Conservation (phyloP, 345 rosid genomes). For the Rhodomyrtus tomentosa region DNA sequence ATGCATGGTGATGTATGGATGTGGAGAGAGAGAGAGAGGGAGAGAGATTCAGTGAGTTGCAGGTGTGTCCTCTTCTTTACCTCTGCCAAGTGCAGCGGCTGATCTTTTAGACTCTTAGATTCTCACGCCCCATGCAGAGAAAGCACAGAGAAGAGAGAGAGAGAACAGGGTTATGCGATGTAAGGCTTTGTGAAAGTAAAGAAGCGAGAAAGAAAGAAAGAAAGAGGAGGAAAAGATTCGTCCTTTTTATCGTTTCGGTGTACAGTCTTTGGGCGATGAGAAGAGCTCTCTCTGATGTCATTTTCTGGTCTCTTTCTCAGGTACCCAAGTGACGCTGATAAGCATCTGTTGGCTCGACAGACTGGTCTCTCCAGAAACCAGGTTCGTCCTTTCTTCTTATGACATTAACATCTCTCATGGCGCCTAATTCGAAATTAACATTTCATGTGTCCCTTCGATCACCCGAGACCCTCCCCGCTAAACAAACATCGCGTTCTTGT, state of each 20-base stretch:
- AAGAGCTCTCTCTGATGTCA: slow-evolving; percentile 36
- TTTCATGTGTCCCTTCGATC: not conserved
- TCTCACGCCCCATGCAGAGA: slow-evolving; percentile 56
- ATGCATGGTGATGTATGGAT: not conserved
- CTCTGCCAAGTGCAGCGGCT: slow-evolving; percentile 5
- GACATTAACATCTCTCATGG: not conserved
- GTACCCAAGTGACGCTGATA: slow-evolving; percentile 99
- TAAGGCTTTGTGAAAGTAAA: not conserved
- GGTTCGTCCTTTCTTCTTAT: slow-evolving; percentile 29
- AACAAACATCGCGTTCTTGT: not conserved
- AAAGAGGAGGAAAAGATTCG: not conserved
- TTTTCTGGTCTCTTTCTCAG: slow-evolving; percentile 89
- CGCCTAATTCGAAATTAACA: not conserved
- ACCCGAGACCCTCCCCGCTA: not conserved
- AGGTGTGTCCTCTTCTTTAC: slow-evolving; percentile 8
- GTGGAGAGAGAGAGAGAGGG: not conserved
- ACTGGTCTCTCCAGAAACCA: slow-evolving; percentile 98
- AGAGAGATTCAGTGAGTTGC: slow-evolving; percentile 7
- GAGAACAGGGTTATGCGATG: not conserved
- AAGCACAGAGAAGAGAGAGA: slow-evolving; percentile 9
- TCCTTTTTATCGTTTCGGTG: not conserved
- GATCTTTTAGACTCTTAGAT: slow-evolving; percentile 39
- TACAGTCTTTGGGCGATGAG: not conserved
- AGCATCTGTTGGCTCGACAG: slow-evolving; percentile 97
- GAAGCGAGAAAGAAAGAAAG: slow-evolving; percentile 3